Conservation (phyloP, 2,329 filamentous ascomycete genomes). For the Claviceps paspali region DNA sequence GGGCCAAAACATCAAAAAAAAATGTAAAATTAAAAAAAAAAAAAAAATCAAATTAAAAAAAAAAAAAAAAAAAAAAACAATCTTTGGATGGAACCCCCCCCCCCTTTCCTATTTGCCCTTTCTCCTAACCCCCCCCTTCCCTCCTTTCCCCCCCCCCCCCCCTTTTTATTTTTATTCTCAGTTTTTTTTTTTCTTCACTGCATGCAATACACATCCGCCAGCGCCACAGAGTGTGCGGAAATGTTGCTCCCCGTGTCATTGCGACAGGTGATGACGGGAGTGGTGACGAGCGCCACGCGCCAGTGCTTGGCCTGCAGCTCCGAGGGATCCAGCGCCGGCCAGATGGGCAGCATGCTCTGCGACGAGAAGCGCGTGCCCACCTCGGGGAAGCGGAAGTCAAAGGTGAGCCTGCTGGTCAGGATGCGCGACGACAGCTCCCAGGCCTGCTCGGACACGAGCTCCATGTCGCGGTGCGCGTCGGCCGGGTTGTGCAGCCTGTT, state of each 20-base stretch:
- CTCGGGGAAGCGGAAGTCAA: conserved; percentile 35
- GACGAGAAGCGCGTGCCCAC: conserved; percentile 32
- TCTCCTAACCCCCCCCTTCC: no score
- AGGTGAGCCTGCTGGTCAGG: conserved; percentile 26
- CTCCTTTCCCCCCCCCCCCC: no score
- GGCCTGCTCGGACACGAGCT: conserved; percentile 23
- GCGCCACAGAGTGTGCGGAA: conserved; percentile 26
- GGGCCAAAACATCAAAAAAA: no score
- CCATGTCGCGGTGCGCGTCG: conserved; percentile 27
- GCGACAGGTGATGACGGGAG: conserved; percentile 37
- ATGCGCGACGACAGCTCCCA: conserved; percentile 33
- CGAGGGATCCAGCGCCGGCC: conserved; percentile 23
- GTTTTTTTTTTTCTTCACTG: no score
- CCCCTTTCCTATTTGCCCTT: no score
- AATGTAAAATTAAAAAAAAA: no score
- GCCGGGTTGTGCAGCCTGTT: conserved; percentile 19
- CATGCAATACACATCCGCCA: conserved; percentile 35
- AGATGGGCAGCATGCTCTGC: conserved; percentile 32
- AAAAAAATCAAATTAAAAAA: no score
- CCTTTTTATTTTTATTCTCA: no score
- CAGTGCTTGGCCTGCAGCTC: conserved; percentile 34
- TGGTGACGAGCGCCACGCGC: conserved; percentile 37
- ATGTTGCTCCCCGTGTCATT: conserved; percentile 33
- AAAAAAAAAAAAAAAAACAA: no score
- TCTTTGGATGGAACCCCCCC: no score